Conservation (phyloP, 2,329 filamentous ascomycete species). For the Lomentospora prolificans region DNA sequence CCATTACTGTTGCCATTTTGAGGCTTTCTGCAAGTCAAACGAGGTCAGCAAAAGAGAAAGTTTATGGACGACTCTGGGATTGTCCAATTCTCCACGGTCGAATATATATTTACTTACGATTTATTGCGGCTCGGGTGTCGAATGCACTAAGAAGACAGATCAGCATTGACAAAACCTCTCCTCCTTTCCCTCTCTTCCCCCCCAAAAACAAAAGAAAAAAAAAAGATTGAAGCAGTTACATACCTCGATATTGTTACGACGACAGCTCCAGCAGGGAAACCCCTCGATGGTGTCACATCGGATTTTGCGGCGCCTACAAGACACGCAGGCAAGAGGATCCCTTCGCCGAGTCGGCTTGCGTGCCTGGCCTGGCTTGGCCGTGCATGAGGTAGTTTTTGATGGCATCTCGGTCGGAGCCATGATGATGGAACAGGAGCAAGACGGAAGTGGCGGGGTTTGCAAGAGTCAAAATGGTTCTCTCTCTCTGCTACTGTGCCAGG, state of each 20-base stretch:
- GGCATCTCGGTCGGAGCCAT: neutral
- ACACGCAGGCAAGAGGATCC: conserved; percentile 10
- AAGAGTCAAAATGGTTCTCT: neutral
- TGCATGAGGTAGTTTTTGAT: neutral
- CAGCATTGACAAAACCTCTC: too few species aligned
- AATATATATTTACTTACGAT: neutral
- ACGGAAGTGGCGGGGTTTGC: neutral
- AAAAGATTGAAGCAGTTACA: neutral
- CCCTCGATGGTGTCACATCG: conserved; percentile 11
- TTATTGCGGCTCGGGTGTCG: neutral
- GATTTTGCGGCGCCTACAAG: conserved; percentile 11
- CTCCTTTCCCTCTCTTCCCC: too few species aligned
- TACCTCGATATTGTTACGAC: conserved; percentile 9
- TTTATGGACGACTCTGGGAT: too few species aligned
- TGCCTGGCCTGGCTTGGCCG: neutral
- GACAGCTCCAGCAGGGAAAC: conserved; percentile 11
- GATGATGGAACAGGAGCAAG: neutral
- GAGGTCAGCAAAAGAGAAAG: neutral
- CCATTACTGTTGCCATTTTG: neutral
- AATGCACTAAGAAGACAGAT: neutral
- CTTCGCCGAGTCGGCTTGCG: conserved; percentile 1
- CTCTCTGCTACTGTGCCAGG: too few species aligned
- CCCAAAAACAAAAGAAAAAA: neutral
- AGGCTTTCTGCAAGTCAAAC: neutral
- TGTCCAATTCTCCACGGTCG: too few species aligned